Base-by-base conservation (phyloP, 2,329 filamentous ascomycete genomes). In the Pseudocercospora fijiensis region DNA sequence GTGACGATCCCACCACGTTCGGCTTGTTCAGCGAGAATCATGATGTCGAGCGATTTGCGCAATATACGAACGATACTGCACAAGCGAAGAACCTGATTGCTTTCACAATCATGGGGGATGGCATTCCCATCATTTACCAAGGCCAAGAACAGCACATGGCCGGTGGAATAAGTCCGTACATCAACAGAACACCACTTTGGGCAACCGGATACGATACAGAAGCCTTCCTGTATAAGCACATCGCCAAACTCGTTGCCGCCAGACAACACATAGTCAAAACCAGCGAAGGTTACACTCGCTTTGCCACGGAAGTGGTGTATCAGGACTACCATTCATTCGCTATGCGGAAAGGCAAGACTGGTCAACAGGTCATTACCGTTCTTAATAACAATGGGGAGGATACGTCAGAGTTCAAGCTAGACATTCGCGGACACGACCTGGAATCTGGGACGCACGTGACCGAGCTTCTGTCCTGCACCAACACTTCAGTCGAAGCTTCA, bases 261-360 rank as follows among this genome's bases (percentile, higher is more conserved):
- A 79, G 82, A 10, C 78, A 77, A 57, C 76, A 76, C 13, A 81
- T 79, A 2, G 73, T 83, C 18, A 63, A 62, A 3, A 68, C 71
- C 3, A 78, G 80, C 52, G 61, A 65, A 4, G 70, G 69, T 13
- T 84, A 83, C 65, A 67, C 80, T 8, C 77, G 73, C 0, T 79
- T 78, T 63, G 75, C 78, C 68, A 78, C 77, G 60, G 73, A 75
- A 22, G 73, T 79, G 6, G 76, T 83, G 63, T 83, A 80, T 68
- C 75, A 75, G 55, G 80, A 83, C 52, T 69, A 71, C 4, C 75
- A 76, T 43, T 79, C 78, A 9, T 67, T 83, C 11, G 81, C 77
- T 2, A 78, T 83, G 72, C 77, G 80, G 18, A 80, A 81, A 63
- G 81, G 79, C 3, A 72, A 70, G 10, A 67, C 68, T 11, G 76